phyloP scores from a whole-genome alignment of 805 yeast genomes.

The Yarrowia divulgata region DNA sequence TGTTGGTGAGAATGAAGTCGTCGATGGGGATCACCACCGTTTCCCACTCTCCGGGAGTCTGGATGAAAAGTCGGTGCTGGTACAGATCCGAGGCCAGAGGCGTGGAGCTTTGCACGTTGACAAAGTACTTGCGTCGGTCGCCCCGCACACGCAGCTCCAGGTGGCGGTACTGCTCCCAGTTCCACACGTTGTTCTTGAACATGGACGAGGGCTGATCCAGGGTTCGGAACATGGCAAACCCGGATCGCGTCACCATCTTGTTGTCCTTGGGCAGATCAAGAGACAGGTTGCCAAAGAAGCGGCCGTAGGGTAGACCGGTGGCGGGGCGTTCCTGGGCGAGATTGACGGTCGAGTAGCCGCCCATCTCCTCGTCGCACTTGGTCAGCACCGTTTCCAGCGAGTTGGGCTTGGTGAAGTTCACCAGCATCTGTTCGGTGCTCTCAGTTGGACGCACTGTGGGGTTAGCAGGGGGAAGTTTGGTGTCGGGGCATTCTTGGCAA shows the following conservation, averaged over 20 bases:
- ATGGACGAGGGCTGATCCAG: conserved; percentile 61
- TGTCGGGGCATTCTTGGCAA: not conserved
- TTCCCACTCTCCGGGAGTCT: conserved; percentile 81
- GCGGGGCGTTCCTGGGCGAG: conserved; percentile 47
- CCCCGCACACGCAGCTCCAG: conserved; percentile 75
- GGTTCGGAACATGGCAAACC: conserved; percentile 86
- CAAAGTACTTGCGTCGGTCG: conserved; percentile 74
- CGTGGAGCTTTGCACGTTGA: conserved; percentile 82
- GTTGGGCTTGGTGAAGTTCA: conserved; percentile 61
- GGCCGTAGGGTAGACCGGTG: conserved; percentile 53
- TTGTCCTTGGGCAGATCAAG: conserved; percentile 70
- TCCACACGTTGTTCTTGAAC: conserved; percentile 64
- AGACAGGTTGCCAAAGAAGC: conserved; percentile 73
- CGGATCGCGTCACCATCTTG: conserved; percentile 69
- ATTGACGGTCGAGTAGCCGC: conserved; percentile 76
- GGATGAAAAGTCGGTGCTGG: conserved; percentile 79
- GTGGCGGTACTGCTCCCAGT: conserved; percentile 69
- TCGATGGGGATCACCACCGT: conserved; percentile 78
- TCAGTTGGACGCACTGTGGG: conserved; percentile 26
- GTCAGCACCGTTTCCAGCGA: conserved; percentile 61
- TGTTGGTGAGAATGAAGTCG: conserved; percentile 82
- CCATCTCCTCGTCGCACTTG: conserved; percentile 76
- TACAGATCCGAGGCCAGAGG: conserved; percentile 78
- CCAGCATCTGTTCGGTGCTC: conserved; percentile 53
- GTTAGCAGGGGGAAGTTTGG: not conserved